These are phyloP conservation scores for Ephemerocybe angulata DNA, from an alignment of 768 basidiomycete species.

Conservation along the genomic window DNA sequence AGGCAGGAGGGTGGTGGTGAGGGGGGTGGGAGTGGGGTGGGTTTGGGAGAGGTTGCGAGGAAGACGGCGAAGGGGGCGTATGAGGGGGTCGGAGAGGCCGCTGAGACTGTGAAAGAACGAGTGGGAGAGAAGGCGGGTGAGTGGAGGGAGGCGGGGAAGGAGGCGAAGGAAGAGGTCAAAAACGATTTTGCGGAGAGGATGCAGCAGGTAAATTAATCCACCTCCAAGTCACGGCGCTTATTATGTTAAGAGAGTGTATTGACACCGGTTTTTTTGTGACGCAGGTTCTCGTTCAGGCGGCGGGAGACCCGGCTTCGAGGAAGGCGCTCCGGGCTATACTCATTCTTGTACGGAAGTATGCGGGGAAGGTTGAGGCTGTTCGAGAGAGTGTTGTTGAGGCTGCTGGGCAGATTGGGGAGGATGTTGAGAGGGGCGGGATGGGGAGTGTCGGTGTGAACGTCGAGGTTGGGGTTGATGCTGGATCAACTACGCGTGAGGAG, in stretches of 20 bases:
- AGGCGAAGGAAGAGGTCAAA: not conserved
- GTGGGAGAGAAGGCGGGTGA: not conserved
- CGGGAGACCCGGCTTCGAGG: slow-evolving; percentile 29
- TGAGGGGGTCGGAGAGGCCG: slow-evolving; percentile 17
- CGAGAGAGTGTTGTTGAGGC: slow-evolving; percentile 11
- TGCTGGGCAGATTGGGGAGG: slow-evolving; percentile 8
- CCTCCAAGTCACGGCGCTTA: too few species aligned
- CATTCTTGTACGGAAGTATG: slow-evolving; percentile 31
- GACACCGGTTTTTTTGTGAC: slow-evolving; percentile 27
- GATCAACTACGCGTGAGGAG: not conserved
- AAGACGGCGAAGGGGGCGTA: slow-evolving; percentile 18
- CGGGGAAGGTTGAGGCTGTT: slow-evolving; percentile 21
- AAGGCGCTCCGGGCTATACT: slow-evolving; percentile 29
- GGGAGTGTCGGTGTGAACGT: not conserved
- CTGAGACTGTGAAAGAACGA: slow-evolving; percentile 3
- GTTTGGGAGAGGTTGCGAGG: not conserved
- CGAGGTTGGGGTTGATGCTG: not conserved
- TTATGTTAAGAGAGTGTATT: slow-evolving; percentile 21
- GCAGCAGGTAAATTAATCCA: slow-evolving; percentile 17
- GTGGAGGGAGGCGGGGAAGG: not conserved
- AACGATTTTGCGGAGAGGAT: slow-evolving; percentile 19
- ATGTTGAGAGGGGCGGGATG: not conserved
- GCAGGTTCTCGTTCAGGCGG: slow-evolving; percentile 28
- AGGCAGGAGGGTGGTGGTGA: not conserved
- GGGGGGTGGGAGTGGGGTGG: not conserved